phyloP scores from a whole-genome alignment of 164 flowering plant species.

The Piper longum region DNA sequence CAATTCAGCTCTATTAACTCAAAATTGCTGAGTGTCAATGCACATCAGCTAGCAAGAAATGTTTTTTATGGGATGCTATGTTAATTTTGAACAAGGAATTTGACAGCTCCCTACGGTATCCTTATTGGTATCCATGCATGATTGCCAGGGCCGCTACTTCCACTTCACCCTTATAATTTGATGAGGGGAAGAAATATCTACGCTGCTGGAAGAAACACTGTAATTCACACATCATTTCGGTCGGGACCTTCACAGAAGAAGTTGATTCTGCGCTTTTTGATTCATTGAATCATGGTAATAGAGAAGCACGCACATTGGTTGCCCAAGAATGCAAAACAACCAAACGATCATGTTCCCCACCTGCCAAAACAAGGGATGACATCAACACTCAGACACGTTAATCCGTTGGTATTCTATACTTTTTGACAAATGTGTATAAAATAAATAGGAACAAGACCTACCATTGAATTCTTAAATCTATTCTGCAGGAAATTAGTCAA shows the following conservation, averaged over 20 bases:
- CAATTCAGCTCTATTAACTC: no score
- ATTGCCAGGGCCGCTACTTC: no score
- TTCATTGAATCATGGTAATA: conserved; percentile 96
- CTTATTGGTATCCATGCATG: no score
- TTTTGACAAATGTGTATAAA: no score
- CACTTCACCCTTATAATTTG: no score
- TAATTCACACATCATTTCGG: neutral
- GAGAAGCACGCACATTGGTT: conserved; percentile 83
- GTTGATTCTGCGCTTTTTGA: conserved; percentile 24
- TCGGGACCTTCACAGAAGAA: neutral
- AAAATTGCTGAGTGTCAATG: no score
- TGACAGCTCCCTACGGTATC: no score
- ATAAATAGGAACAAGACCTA: conserved; percentile 13
- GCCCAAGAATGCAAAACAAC: conserved; percentile 88
- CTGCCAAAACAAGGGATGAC: conserved; percentile 20
- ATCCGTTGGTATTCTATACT: neutral
- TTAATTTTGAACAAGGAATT: no score
- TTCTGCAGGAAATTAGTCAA: conserved; percentile 65
- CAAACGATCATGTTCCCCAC: conserved; percentile 96
- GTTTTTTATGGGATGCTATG: no score
- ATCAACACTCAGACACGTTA: neutral
- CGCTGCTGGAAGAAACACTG: neutral
- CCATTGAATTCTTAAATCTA: conserved; percentile 71
- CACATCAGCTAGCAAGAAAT: no score
- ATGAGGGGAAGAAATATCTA: no score